These are phyloP conservation scores for Millerago galiae DNA, from an alignment of 805 yeast genomes.

Conservation along the genomic window DNA sequence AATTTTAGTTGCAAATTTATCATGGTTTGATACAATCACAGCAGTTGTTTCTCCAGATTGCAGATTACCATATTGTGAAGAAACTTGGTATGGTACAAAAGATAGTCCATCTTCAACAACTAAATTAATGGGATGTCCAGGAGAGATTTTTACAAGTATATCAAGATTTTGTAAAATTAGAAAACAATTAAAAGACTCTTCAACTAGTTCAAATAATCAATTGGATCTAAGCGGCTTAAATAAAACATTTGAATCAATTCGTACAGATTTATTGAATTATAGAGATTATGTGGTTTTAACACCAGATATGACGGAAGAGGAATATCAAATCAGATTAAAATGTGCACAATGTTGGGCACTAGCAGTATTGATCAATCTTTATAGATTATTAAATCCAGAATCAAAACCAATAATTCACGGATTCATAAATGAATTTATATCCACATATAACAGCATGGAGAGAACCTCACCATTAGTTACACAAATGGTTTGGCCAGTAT, in stretches of 20 bases:
- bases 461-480: slow-evolving; percentile 42
- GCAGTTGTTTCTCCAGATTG: slow-evolving; percentile 53
- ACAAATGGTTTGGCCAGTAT: slow-evolving; percentile 61
- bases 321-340: slow-evolving; percentile 36
- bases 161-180: slow-evolving; percentile 37
- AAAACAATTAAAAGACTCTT: slow-evolving; percentile 19
- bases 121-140: slow-evolving; percentile 55
- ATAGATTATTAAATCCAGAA: slow-evolving; percentile 27
- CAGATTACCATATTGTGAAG: slow-evolving; percentile 45
- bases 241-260: slow-evolving; percentile 28
- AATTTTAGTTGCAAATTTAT: slow-evolving; percentile 41
- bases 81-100: slow-evolving; percentile 46
- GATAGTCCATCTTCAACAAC: slow-evolving; percentile 40
- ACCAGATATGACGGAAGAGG: slow-evolving; percentile 16
- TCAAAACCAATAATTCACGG: slow-evolving; percentile 26
- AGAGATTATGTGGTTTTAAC: slow-evolving; percentile 38
- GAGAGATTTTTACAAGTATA: slow-evolving; percentile 45
- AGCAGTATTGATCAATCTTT: slow-evolving; percentile 28
- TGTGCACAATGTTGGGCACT: slow-evolving; percentile 56
- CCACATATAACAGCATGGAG: slow-evolving; percentile 40
- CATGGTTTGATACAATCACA: slow-evolving; percentile 55
- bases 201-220: neutral
- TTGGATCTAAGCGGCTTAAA: slow-evolving; percentile 11
- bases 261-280: slow-evolving; percentile 33
- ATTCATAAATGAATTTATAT: slow-evolving; percentile 39